Conservation (phyloP, 2,329 filamentous ascomycete species). For the Neopestalotiopsis sp. region DNA sequence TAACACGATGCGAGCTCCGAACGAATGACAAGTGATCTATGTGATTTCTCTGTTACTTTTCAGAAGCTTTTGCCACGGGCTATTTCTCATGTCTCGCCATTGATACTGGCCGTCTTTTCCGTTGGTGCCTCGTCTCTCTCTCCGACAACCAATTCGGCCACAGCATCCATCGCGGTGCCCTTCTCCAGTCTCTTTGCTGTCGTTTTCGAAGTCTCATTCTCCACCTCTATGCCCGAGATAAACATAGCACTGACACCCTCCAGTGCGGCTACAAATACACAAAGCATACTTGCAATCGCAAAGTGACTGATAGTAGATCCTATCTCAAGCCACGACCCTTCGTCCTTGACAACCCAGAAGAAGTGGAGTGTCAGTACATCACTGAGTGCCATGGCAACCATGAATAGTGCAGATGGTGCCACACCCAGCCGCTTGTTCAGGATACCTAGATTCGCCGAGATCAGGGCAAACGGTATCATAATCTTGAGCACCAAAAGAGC, state of each 20-base stretch:
- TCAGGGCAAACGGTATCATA: conserved; percentile 89
- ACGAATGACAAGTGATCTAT: not conserved
- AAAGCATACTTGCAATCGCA: conserved; percentile 85
- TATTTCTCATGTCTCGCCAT: not conserved
- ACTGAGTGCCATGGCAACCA: conserved; percentile 89
- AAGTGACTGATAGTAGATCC: conserved; percentile 97
- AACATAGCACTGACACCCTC: conserved; percentile 87
- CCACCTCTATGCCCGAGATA: conserved; percentile 78
- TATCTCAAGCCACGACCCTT: conserved; percentile 97
- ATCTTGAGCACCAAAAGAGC: conserved; percentile 87
- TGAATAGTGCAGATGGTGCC: conserved; percentile 87
- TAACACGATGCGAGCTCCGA: not conserved
- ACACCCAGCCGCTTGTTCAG: conserved; percentile 85
- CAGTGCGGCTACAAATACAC: conserved; percentile 86
- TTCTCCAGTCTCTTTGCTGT: not conserved
- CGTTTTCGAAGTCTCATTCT: conserved; percentile 21
- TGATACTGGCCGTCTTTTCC: not conserved
- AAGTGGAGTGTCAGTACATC: conserved; percentile 94
- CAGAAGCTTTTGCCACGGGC: not conserved
- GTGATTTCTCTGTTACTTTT: not conserved
- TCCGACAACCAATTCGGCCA: conserved; percentile 19
- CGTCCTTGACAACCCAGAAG: conserved; percentile 96
- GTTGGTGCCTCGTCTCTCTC: conserved; percentile 12
- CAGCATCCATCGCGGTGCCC: conserved; percentile 19
- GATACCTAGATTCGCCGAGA: conserved; percentile 93